Conservation (phyloP, 768 basidiomycete species). For the Asterophora parasitica region DNA sequence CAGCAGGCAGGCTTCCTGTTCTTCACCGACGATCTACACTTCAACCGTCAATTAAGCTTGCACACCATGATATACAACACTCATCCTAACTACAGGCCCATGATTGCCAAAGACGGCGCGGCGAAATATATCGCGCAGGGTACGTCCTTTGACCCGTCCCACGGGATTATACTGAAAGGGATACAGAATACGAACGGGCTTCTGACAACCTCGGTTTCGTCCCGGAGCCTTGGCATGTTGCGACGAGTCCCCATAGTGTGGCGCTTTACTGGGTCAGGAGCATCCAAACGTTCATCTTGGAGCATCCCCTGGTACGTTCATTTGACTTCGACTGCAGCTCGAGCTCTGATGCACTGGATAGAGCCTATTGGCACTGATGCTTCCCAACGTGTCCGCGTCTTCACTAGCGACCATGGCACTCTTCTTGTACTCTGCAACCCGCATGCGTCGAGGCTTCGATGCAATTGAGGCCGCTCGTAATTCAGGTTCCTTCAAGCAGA, state of each 20-base stretch:
- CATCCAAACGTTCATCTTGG: constrained; percentile 11
- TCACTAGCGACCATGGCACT: constrained; percentile 29
- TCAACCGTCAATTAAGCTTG: constrained; percentile 32
- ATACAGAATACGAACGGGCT: not conserved
- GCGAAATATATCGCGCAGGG: constrained; percentile 26
- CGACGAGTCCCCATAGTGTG: not conserved
- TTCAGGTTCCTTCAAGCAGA: constrained; percentile 10
- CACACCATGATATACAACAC: constrained; percentile 34
- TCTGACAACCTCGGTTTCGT: not conserved
- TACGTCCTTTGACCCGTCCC: constrained; percentile 9
- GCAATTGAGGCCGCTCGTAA: not conserved
- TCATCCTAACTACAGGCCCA: constrained; percentile 23
- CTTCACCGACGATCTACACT: constrained; percentile 32
- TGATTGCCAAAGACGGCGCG: constrained; percentile 34
- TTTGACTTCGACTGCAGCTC: not conserved
- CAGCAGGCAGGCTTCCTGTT: constrained; percentile 32
- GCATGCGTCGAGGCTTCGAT: constrained; percentile 8
- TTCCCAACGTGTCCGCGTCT: constrained; percentile 20
- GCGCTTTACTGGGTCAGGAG: not conserved
- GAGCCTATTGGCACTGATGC: constrained; percentile 22
- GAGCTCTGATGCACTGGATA: not conserved
- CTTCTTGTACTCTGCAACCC: constrained; percentile 25
- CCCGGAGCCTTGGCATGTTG: not conserved
- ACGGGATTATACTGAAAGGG: not conserved
- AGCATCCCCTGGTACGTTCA: constrained; percentile 31